Conservation (phyloP, 805 yeast genomes). For the Sugiyamaella floridensis region DNA sequence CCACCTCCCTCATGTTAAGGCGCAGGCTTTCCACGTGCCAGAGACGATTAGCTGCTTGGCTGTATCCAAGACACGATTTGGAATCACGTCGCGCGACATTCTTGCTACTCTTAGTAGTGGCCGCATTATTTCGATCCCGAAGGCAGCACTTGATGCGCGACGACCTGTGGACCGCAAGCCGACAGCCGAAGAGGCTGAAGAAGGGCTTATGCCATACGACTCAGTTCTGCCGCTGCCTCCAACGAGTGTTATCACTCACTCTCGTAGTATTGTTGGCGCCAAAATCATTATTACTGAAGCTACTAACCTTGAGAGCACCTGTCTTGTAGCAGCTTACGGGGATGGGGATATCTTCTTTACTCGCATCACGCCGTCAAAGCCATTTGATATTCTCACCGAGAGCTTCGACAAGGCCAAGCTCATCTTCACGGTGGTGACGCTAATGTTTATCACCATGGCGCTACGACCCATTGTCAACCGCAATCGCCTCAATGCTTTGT, state of each 20-base stretch:
- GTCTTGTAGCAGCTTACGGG: constrained; percentile 52
- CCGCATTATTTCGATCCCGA: constrained; percentile 64
- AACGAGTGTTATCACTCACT: constrained; percentile 44
- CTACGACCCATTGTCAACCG: constrained; percentile 18
- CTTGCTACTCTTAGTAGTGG: constrained; percentile 54
- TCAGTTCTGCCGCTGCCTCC: constrained; percentile 51
- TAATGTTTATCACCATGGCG: constrained; percentile 25
- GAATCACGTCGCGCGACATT: constrained; percentile 62
- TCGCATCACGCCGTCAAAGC: constrained; percentile 68
- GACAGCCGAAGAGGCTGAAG: constrained; percentile 46
- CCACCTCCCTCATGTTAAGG: constrained; percentile 41
- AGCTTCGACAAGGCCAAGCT: constrained; percentile 64
- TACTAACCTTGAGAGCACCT: constrained; percentile 76
- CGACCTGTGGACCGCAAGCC: constrained; percentile 52
- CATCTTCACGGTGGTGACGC: constrained; percentile 48
- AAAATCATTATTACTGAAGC: constrained; percentile 42
- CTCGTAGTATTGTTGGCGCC: constrained; percentile 35
- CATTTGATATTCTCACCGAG: constrained; percentile 67
- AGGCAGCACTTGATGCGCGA: constrained; percentile 58
- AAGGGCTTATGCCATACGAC: constrained; percentile 61
- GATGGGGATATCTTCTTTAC: constrained; percentile 63
- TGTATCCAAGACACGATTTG: constrained; percentile 53
- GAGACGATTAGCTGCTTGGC: constrained; percentile 47
- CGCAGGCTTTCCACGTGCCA: constrained; percentile 55
- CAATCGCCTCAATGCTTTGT: constrained; percentile 6